phyloP scores from a whole-genome alignment of 2,329 filamentous ascomycete species.

The Aspergillus thermomutatus region DNA sequence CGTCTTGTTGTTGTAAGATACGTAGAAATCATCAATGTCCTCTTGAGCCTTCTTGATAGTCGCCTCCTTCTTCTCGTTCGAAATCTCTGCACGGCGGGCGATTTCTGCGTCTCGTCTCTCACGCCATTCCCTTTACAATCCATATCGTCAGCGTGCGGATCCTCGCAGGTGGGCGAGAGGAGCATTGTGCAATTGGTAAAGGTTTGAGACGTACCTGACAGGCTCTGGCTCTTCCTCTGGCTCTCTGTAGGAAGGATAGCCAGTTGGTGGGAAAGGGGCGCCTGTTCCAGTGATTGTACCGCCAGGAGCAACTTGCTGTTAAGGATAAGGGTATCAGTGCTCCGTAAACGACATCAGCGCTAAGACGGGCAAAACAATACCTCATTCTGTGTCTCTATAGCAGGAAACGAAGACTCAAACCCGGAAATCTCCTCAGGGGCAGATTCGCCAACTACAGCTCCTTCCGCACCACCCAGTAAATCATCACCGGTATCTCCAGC shows the following conservation, averaged over 20 bases:
- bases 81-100: constrained; percentile 79
- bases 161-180: not conserved
- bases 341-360: not conserved
- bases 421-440: constrained; percentile 49
- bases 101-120: constrained; percentile 81
- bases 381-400: constrained; percentile 70
- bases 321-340: constrained; percentile 17
- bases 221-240: constrained; percentile 83
- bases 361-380: constrained; percentile 43
- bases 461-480: constrained; percentile 62
- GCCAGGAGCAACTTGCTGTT: constrained; percentile 67
- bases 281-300: constrained; percentile 74
- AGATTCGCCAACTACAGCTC: constrained; percentile 14
- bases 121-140: constrained; percentile 68
- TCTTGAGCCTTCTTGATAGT: constrained; percentile 86
- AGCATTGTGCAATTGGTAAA: not conserved
- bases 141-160: not conserved
- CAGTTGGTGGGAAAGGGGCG: constrained; percentile 53
- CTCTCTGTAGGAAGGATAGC: constrained; percentile 52
- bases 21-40: constrained; percentile 98
- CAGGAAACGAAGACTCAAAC: constrained; percentile 90
- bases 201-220: constrained; percentile 53
- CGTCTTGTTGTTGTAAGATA: constrained; percentile 98
- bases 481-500: constrained; percentile 64
- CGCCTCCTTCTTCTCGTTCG: constrained; percentile 75